Evolutionary conservation across 805 yeast species (phyloP).

Genomic region (Osmozyma mogii): DNA sequence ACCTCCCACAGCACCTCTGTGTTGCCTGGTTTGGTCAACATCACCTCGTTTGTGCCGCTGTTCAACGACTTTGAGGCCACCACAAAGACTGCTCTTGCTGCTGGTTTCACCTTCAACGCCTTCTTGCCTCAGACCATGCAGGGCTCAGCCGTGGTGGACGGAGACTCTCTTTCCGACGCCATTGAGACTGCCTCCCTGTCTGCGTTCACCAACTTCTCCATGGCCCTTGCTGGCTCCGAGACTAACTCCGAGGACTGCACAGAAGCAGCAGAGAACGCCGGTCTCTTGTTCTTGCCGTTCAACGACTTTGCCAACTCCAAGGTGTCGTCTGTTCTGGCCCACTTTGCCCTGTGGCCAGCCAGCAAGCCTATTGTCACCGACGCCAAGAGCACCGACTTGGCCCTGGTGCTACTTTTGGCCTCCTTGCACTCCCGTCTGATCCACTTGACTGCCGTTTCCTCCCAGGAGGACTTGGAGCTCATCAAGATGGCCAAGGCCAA

Average conservation of each 20-base stretch:
- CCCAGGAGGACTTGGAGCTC: conserved; percentile 73
- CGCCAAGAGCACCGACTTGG: conserved; percentile 85
- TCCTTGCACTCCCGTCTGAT: conserved; percentile 78
- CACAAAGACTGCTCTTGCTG: conserved; percentile 61
- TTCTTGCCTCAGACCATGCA: conserved; percentile 63
- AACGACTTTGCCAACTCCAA: conserved; percentile 60
- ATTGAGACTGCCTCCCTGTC: conserved; percentile 46
- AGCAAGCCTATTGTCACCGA: conserved; percentile 83
- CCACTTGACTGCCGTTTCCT: conserved; percentile 81
- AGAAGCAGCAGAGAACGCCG: conserved; percentile 58
- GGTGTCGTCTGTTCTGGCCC: conserved; percentile 72
- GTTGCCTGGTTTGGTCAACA: conserved; percentile 81
- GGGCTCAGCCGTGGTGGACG: conserved; percentile 60
- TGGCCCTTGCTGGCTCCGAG: conserved; percentile 77
- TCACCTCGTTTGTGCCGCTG: conserved; percentile 71
- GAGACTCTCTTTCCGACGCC: conserved; percentile 58
- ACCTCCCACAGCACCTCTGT: conserved; percentile 77
- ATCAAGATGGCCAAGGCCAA: conserved; percentile 80
- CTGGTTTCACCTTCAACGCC: conserved; percentile 86
- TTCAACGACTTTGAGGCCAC: conserved; percentile 60
- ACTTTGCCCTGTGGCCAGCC: conserved; percentile 78
- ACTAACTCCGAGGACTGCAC: conserved; percentile 55
- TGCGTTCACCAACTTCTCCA: conserved; percentile 74
- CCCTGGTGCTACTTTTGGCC: conserved; percentile 85
- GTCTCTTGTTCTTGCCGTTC: conserved; percentile 76